Percentiles rank a stretch among this genome's conserved stretches.
Evolutionary conservation across 2,329 filamentous ascomycete species (phyloP).

Genomic region (Orbilia javanica): DNA sequence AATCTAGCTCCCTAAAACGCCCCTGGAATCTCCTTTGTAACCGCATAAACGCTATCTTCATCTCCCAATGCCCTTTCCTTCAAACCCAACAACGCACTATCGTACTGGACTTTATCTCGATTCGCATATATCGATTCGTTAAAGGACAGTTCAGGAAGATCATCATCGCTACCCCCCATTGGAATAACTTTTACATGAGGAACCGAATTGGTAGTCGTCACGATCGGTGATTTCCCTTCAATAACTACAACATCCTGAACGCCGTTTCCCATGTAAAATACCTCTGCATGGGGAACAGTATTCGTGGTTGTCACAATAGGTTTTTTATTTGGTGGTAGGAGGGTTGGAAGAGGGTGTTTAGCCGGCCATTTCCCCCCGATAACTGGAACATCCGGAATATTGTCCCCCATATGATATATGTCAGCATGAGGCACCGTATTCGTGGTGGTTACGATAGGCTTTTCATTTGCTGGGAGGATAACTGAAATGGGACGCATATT

Average conservation of each 20-base stretch:
- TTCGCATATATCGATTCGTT: conserved; percentile 15
- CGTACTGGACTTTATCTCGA: conserved; percentile 10
- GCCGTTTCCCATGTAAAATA: conserved; percentile 21
- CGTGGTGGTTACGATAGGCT: conserved; percentile 35
- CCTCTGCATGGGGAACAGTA: conserved; percentile 29
- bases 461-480: not conserved
- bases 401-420: conserved; percentile 30
- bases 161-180: not conserved
- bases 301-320: conserved; percentile 40
- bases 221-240: conserved; percentile 12
- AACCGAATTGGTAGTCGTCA: not conserved
- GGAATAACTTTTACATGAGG: not conserved
- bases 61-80: not conserved
- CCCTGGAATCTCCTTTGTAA: conserved; percentile 41
- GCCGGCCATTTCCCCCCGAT: conserved; percentile 13
- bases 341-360: conserved; percentile 7
- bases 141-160: not conserved
- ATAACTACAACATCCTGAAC: conserved; percentile 3
- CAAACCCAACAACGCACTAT: not conserved
- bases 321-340: not conserved
- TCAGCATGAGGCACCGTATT: conserved; percentile 41
- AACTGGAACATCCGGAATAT: conserved; percentile 16
- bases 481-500: not conserved
- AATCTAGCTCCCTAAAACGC: conserved; percentile 22
- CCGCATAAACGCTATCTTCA: conserved; percentile 48